phyloP scores from a whole-genome alignment of 2,329 filamentous ascomycete genomes.

The Phaeomoniella chlamydospora region DNA sequence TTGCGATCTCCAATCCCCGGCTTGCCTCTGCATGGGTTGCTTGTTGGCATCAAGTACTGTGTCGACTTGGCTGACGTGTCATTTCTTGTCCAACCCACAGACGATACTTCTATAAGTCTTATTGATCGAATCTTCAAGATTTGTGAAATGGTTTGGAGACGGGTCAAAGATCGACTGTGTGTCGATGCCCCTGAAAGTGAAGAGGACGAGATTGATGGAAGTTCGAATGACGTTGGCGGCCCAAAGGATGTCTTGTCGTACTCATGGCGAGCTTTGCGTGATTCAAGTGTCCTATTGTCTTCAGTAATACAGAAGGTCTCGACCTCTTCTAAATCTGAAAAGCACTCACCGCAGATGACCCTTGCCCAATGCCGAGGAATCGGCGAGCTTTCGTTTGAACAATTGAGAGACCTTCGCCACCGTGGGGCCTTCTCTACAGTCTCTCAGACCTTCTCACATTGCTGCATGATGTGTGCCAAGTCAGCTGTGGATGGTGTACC shows the following conservation, averaged over 20 bases:
- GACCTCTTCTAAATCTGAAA: constrained; percentile 9
- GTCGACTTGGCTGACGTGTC: not conserved
- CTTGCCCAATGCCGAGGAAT: constrained; percentile 47
- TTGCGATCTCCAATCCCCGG: not conserved
- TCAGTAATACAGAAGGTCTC: not conserved
- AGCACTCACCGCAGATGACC: constrained; percentile 30
- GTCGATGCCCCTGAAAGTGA: constrained; percentile 91
- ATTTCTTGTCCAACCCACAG: not conserved
- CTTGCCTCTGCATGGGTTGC: constrained; percentile 1
- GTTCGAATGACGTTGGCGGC: constrained; percentile 56
- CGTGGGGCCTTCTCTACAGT: constrained; percentile 90
- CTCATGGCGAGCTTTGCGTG: constrained; percentile 88
- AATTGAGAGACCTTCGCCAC: constrained; percentile 72
- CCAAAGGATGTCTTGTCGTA: constrained; percentile 85
- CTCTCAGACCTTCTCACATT: constrained; percentile 69
- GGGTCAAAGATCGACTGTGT: constrained; percentile 66
- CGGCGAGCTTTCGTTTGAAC: constrained; percentile 63
- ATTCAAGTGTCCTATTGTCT: constrained; percentile 48
- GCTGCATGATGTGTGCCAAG: constrained; percentile 53
- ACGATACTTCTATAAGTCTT: not conserved
- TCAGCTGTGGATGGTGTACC: constrained; percentile 29
- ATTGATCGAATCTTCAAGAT: constrained; percentile 37
- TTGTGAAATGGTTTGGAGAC: constrained; percentile 59
- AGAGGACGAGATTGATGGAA: constrained; percentile 42
- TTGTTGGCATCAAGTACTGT: not conserved